These are phyloP conservation scores for Ophiostoma ips DNA, from an alignment of 2,329 filamentous ascomycete genomes.

Conservation along the genomic window DNA sequence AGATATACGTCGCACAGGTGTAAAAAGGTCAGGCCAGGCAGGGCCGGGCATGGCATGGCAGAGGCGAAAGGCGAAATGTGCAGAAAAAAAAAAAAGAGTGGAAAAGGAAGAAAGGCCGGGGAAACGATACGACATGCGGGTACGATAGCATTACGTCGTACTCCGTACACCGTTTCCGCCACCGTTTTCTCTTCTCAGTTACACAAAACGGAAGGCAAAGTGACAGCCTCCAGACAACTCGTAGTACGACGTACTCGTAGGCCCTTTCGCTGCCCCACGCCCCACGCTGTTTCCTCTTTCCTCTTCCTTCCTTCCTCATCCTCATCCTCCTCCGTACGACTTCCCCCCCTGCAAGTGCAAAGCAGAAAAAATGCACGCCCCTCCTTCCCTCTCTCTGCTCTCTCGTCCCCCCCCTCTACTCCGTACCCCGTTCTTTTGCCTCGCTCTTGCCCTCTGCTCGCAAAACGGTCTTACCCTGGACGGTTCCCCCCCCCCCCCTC, in stretches of 20 bases:
- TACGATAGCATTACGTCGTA: no score
- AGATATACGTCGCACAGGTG: no score
- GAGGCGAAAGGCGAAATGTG: neutral
- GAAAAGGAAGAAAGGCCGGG: neutral
- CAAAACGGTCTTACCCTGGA: neutral
- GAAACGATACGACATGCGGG: neutral
- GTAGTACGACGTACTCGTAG: no score
- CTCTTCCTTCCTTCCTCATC: neutral
- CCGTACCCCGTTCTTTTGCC: constrained; percentile 6
- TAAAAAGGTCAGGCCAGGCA: neutral
- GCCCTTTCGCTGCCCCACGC: neutral
- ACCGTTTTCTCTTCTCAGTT: neutral
- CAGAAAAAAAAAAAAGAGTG: neutral
- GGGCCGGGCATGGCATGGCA: neutral
- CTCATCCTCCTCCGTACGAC: neutral
- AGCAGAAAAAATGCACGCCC: neutral
- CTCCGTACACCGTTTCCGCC: neutral
- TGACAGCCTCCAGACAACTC: neutral
- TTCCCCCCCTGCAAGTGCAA: no score
- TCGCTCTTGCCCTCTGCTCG: constrained; percentile 2
- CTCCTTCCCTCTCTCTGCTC: neutral
- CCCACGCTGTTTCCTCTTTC: neutral
- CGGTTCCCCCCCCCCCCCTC: no score
- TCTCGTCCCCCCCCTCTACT: neutral
- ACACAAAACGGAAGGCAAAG: neutral